Evolutionary conservation across 2,329 filamentous ascomycete species (phyloP), one percentile per base, ranked within the genome.

Genomic region (Aspergillus ibericus): DNA sequence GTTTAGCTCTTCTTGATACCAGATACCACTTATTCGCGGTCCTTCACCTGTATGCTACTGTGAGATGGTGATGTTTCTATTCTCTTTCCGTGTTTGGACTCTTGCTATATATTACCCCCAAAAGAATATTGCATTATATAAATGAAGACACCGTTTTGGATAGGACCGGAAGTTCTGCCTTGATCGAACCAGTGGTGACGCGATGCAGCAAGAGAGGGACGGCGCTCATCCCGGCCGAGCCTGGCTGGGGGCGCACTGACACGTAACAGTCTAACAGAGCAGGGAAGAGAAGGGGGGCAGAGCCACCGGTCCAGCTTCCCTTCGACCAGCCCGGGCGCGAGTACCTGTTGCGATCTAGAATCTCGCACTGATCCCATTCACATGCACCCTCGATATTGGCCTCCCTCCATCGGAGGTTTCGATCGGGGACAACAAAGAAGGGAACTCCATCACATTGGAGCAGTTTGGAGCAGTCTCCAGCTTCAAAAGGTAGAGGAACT

Each of bases 271-370:
- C 32, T 51, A 51, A 35, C 48, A 46, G 29, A 32, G 29, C 29
- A 36, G 34, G 36, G 16, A 46, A 35, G 48, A 59, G 40, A 60
- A 44, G 25, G 53, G 55, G 50, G 49, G 53, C 40, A 42, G 29
- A 32, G 29, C 29, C 29, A 32, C 29, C 29, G 29, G 29, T 32
- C 29, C 29, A 32, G 29, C 29, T 32, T 9, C 8, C 35, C 15
- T 12, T 53, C 50, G 50, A 40, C n/a, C 16, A 20, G 20, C 18
- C n/a, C 4, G n/a, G n/a, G n/a, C n/a, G n/a, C n/a, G n/a, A n/a
- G 55, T 59, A 56, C 42, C 35, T 55, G 40, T 56, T 18, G 55
- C 58, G 63, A 61, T 65, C 63, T 65, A 65, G 63, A 65, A 61
- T 59, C 42, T 44, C 46, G 63, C 63, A 62, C 44, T 59, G 63